These are phyloP conservation scores for Chrysoporthe puriensis DNA, from an alignment of 2,329 filamentous ascomycete genomes.

Conservation along the genomic window DNA sequence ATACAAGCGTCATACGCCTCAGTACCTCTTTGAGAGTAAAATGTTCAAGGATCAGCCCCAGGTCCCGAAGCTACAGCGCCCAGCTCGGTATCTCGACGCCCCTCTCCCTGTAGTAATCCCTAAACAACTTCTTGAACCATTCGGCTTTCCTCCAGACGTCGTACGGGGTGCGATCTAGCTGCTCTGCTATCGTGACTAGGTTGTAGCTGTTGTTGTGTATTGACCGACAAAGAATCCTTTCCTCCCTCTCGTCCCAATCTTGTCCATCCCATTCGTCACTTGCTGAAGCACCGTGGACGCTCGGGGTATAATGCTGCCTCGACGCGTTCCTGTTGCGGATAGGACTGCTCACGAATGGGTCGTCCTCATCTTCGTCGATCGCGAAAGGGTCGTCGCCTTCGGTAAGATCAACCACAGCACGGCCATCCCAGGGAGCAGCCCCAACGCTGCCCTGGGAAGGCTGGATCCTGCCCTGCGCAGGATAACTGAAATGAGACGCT, in stretches of 20 bases:
- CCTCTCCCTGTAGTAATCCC: slow-evolving; percentile 9
- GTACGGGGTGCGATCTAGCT: slow-evolving; percentile 3
- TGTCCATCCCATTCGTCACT: not conserved
- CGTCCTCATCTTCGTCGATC: not conserved
- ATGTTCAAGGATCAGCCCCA: not conserved
- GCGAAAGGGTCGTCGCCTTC: not conserved
- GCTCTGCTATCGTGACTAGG: slow-evolving; percentile 15
- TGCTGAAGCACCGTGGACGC: not conserved
- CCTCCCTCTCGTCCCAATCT: slow-evolving; percentile 18
- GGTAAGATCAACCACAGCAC: not conserved
- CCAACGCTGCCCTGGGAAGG: not conserved
- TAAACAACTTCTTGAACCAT: slow-evolving; percentile 13
- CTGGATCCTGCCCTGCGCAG: not conserved
- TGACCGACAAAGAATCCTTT: slow-evolving; percentile 2
- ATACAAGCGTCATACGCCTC: not conserved
- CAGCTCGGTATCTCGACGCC: slow-evolving; percentile 19
- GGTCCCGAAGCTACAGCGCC: not conserved
- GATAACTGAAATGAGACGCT: not conserved
- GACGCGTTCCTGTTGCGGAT: not conserved
- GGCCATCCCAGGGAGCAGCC: not conserved
- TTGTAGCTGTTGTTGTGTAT: slow-evolving; percentile 16
- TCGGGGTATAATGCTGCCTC: not conserved
- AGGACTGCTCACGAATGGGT: not conserved
- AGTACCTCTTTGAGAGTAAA: not conserved
- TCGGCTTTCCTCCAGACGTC: slow-evolving; percentile 23